Percentiles rank a stretch among this genome's conserved stretches.
These are phyloP conservation scores for Tremella mesenterica DNA, from an alignment of 768 basidiomycete species.

Conservation along the genomic window DNA sequence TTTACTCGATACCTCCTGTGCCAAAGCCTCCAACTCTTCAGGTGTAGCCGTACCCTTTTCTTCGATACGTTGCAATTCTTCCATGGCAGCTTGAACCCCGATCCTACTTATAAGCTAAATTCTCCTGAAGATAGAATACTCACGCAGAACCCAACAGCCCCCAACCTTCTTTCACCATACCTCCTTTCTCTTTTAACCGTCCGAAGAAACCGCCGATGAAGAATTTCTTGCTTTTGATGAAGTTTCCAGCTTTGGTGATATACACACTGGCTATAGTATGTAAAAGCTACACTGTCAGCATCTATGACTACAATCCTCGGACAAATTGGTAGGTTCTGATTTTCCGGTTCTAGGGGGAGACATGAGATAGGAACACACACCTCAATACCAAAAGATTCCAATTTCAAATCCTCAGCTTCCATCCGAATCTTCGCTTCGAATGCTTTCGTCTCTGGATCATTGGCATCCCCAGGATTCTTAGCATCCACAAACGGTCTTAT, in stretches of 20 bases:
- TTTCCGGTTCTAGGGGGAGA: too few relatives aligned
- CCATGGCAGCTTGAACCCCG: conserved; percentile 69
- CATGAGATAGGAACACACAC: conserved; percentile 48
- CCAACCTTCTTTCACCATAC: conserved; percentile 91
- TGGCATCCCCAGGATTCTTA: conserved; percentile 56
- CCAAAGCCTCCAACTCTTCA: conserved; percentile 73
- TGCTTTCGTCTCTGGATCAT: conserved; percentile 67
- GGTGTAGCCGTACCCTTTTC: conserved; percentile 79
- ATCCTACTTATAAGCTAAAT: conserved; percentile 46
- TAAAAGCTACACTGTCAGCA: conserved; percentile 52
- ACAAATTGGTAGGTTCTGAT: conserved; percentile 5
- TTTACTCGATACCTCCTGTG: conserved; percentile 90
- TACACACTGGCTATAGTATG: conserved; percentile 89
- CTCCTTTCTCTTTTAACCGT: conserved; percentile 84
- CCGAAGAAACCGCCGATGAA: conserved; percentile 90
- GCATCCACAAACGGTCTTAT: conserved; percentile 87
- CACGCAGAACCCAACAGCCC: conserved; percentile 92
- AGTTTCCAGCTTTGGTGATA: conserved; percentile 83
- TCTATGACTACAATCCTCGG: background rate
- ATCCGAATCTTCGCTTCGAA: conserved; percentile 68
- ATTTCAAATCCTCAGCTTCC: conserved; percentile 89
- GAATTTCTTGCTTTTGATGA: conserved; percentile 82
- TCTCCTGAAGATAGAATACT: conserved; percentile 41
- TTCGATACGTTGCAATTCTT: conserved; percentile 87
- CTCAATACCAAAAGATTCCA: conserved; percentile 97